Percentiles rank a stretch among this genome's conserved stretches.
phyloP scores from a whole-genome alignment of 768 basidiomycete genomes.

The Rhizopogon salebrosus region DNA sequence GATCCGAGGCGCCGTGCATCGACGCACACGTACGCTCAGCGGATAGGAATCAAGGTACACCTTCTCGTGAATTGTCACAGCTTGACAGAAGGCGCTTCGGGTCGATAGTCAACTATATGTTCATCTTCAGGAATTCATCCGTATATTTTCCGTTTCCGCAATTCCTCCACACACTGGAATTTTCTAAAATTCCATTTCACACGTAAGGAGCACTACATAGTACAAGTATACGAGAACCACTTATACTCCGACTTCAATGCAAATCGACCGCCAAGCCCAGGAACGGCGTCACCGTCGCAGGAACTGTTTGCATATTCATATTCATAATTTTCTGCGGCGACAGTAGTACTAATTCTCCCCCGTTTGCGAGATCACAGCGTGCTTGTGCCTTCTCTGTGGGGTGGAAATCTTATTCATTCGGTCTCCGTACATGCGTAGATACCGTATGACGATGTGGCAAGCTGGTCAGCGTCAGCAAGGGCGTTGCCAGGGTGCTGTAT shows the following conservation, averaged over 20 bases:
- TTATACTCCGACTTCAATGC: background rate
- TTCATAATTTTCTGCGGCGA: no score
- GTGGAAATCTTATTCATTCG: no score
- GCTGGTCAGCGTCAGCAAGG: no score
- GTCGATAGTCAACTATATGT: background rate
- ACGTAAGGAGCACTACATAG: background rate
- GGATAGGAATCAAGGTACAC: background rate
- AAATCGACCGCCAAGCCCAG: background rate
- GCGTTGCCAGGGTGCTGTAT: no score
- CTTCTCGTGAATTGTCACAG: background rate
- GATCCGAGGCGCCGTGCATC: background rate
- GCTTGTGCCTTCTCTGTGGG: no score
- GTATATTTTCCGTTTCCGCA: background rate
- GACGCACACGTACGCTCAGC: background rate
- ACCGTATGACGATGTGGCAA: no score
- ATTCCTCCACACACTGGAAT: background rate
- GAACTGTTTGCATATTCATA: no score
- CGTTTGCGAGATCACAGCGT: no score
- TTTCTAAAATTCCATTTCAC: background rate
- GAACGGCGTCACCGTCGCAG: background rate
- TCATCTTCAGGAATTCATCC: no score
- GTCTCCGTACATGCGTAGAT: no score
- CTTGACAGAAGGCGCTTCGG: background rate
- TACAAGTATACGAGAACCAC: background rate
- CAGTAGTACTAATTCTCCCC: no score